These are phyloP conservation scores for Phytophthora sansomeana DNA, from an alignment of 352 stramenopile species.

Conservation along the genomic window DNA sequence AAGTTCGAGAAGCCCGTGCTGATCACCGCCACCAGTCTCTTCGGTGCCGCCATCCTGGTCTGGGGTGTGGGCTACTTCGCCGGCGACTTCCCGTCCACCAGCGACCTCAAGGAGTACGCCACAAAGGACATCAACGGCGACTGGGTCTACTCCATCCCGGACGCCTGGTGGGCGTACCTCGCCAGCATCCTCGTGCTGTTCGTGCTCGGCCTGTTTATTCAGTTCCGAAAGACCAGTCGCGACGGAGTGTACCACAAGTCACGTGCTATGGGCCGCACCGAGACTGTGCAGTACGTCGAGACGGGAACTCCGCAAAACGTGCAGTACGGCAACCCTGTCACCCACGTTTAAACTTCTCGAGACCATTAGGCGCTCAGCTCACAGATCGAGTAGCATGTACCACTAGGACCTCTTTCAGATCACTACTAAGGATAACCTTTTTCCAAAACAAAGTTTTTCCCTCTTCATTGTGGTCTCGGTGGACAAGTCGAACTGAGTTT, in stretches of 20 bases:
- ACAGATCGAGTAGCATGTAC: conserved; percentile 27
- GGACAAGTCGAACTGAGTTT: background rate
- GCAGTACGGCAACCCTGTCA: conserved; percentile 41
- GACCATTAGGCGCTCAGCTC: background rate
- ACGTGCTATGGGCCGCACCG: conserved; percentile 23
- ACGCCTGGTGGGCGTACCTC: conserved; percentile 70
- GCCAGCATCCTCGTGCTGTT: conserved; percentile 62
- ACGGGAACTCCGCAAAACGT: conserved; percentile 38
- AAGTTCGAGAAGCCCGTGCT: conserved; percentile 68
- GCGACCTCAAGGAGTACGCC: conserved; percentile 58
- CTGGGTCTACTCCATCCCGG: conserved; percentile 65
- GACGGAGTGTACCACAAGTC: conserved; percentile 43
- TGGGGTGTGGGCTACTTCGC: conserved; percentile 76
- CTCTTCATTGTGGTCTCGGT: background rate
- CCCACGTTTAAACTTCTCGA: conserved; percentile 34
- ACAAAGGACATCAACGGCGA: conserved; percentile 45
- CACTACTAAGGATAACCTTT: conserved; percentile 17
- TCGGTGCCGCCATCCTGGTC: conserved; percentile 55
- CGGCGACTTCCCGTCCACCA: conserved; percentile 60
- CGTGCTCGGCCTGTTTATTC: conserved; percentile 58
- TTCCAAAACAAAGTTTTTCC: background rate
- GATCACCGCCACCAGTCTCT: conserved; percentile 59
- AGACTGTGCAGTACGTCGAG: conserved; percentile 46
- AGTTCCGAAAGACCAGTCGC: conserved; percentile 67
- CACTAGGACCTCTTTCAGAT: conserved; percentile 15